These are phyloP conservation scores for Venturiaceae sp. DNA, from an alignment of 2,329 filamentous ascomycete species.

Conservation along the genomic window DNA sequence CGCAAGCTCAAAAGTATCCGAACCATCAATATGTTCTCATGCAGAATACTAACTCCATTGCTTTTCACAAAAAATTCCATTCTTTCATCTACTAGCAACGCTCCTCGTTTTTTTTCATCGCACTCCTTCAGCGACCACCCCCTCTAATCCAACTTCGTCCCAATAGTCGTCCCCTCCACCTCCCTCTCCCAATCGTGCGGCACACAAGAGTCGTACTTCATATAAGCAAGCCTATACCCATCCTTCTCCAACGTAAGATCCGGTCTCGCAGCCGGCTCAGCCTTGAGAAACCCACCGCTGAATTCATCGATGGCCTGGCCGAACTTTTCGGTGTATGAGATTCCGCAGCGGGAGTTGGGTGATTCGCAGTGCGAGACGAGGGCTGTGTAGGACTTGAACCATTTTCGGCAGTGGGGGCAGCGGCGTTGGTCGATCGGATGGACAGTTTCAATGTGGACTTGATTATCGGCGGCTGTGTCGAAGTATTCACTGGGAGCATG, in stretches of 20 bases:
- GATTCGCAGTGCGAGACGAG: constrained; percentile 7
- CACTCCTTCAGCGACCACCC: too few species aligned
- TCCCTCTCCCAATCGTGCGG: neutral
- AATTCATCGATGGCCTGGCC: constrained; percentile 3
- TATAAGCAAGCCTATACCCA: neutral
- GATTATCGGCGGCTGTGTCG: neutral
- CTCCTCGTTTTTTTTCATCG: too few species aligned
- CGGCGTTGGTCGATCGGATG: neutral
- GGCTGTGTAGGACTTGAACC: constrained; percentile 2
- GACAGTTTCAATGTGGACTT: neutral
- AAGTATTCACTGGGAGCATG: constrained; percentile 15
- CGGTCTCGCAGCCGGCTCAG: neutral
- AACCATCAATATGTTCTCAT: too few species aligned
- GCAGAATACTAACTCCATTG: too few species aligned
- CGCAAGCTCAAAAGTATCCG: too few species aligned
- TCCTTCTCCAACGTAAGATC: neutral
- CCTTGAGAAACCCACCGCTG: constrained; percentile 4
- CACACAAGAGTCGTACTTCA: constrained; percentile 1
- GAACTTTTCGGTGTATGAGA: neutral
- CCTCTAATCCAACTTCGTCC: constrained; percentile 12
- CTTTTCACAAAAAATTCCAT: too few species aligned
- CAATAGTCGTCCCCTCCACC: neutral
- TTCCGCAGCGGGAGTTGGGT: neutral
- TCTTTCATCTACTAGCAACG: neutral
- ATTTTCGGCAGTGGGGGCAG: constrained; percentile 8